Base-by-base conservation (phyloP, 805 yeast genomes). In the Ogataea angusta region DNA sequence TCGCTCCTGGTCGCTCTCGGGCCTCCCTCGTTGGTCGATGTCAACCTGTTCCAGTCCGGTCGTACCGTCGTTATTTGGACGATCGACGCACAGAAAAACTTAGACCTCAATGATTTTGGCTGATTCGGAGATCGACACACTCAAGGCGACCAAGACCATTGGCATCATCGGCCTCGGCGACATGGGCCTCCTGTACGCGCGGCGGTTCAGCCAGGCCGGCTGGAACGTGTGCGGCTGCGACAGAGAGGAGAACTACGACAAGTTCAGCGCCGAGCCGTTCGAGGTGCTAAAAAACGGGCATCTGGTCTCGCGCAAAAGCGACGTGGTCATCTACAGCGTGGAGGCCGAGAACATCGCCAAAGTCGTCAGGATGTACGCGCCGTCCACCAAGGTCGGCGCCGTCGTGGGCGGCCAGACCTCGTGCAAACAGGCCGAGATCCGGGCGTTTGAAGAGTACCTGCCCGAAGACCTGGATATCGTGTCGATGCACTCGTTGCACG, bases 341-440 rank as follows among this genome's bases (percentile, higher is more conserved):
- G 99, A 93, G 62, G 96, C 98, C 2, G 95, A 84, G 47, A 78
- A 79, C 56, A 82, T 93, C 36, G 78, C 70, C 34, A 72, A 72
- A 42, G 86, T 93, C 27, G 95, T 89, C 5, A 57, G 75, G 4
- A 31, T 66, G 27, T 91, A 91, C 62, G 97, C 95, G 0, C 91
- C 95, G 0, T 83, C 91, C 0, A 80, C 96, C 4, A 91, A 91
- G 58, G 64, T 80, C 3, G 95, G 95, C 2, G 84, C 95, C 3
- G 78, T 90, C 30, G 95, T 93, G 5, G 99, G 98, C n/a, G 99
- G 99, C 6, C 99, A 93, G 63, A 90, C 99, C 0, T 85, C 96
- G 8, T 91, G 98, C 64, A 93, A 93, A 57, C 81, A 77, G 18
- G 95, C 95, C 0, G 99, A 93, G 58, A 83, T 93, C 19, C 70